A percentile compares a stretch with the other conserved stretches of the same genome.
phyloP scores from a whole-genome alignment of 164 flowering plant genomes.

The Macadamia integrifolia region DNA sequence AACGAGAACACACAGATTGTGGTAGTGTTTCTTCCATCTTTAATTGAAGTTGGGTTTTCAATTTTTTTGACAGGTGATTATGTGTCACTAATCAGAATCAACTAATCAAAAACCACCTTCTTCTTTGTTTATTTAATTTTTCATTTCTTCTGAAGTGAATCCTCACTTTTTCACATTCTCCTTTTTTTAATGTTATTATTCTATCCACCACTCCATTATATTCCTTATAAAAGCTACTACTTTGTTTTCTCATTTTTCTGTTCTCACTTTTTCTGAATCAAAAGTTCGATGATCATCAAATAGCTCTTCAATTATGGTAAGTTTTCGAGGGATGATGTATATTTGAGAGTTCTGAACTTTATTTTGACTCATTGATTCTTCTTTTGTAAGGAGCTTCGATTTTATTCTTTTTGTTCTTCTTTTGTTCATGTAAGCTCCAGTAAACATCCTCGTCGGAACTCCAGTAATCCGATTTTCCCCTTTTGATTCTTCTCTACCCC shows the following conservation, averaged over 20 bases:
- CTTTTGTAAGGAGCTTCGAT: background rate
- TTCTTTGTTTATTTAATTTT: conserved; percentile 22
- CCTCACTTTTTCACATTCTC: conserved; percentile 21
- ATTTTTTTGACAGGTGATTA: too few relatives aligned
- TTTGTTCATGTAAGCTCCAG: conserved; percentile 60
- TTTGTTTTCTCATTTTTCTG: background rate
- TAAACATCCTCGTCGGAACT: conserved; percentile 58
- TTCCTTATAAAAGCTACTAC: conserved; percentile 11
- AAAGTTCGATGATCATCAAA: conserved; percentile 26
- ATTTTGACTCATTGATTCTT: background rate
- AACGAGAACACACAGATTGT: too few relatives aligned
- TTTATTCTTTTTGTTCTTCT: conserved; percentile 5
- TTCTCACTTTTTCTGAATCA: background rate
- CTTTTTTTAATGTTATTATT: conserved; percentile 11
- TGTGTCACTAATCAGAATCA: too few relatives aligned
- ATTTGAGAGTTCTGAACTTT: background rate
- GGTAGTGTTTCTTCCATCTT: too few relatives aligned
- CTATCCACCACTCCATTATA: conserved; percentile 18
- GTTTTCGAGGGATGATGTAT: conserved; percentile 8
- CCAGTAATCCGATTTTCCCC: too few relatives aligned
- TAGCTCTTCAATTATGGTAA: conserved; percentile 36
- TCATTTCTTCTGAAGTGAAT: conserved; percentile 12
- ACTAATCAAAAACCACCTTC: background rate
- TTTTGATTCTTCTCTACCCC: too few relatives aligned
- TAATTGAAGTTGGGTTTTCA: too few relatives aligned